Evolutionary conservation across 2,329 filamentous ascomycete species (phyloP).

Genomic region (Pseudogymnoascus sp.): DNA sequence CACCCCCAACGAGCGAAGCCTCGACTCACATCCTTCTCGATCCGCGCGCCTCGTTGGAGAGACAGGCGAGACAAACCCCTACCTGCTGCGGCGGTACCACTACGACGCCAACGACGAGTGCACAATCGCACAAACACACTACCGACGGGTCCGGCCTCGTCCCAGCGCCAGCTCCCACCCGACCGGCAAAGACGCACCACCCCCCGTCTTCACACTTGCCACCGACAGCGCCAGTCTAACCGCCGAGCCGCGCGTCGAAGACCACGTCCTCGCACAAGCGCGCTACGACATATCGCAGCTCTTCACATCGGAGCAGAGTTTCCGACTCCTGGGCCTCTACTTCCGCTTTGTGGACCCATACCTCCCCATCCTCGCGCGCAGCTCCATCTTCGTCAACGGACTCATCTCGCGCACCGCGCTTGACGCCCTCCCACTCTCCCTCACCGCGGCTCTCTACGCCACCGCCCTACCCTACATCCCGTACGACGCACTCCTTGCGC

Average conservation of each 20-base stretch:
- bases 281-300: constrained; percentile 23
- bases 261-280: constrained; percentile 22
- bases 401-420: constrained; percentile 25
- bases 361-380: constrained; percentile 35
- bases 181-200: constrained; percentile 22
- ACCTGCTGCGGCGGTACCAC: constrained; percentile 24
- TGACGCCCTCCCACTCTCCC: constrained; percentile 29
- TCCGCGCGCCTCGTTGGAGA: constrained; percentile 27
- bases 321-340: constrained; percentile 33
- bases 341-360: constrained; percentile 37
- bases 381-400: constrained; percentile 26
- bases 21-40: constrained; percentile 23
- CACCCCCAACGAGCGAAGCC: constrained; percentile 19
- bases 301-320: constrained; percentile 28
- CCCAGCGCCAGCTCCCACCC: constrained; percentile 12
- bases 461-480: constrained; percentile 37
- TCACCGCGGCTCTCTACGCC: constrained; percentile 36
- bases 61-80: constrained; percentile 28
- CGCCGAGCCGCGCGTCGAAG: constrained; percentile 26
- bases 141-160: constrained; percentile 23
- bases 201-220: constrained; percentile 27
- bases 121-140: constrained; percentile 27
- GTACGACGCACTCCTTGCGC: constrained; percentile 33
- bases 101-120: constrained; percentile 28
- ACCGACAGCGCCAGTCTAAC: constrained; percentile 25